Percentiles rank a stretch among this genome's conserved stretches.
These are phyloP conservation scores for Cladophialophora exuberans DNA, from an alignment of 2,329 filamentous ascomycete genomes.

Conservation along the genomic window DNA sequence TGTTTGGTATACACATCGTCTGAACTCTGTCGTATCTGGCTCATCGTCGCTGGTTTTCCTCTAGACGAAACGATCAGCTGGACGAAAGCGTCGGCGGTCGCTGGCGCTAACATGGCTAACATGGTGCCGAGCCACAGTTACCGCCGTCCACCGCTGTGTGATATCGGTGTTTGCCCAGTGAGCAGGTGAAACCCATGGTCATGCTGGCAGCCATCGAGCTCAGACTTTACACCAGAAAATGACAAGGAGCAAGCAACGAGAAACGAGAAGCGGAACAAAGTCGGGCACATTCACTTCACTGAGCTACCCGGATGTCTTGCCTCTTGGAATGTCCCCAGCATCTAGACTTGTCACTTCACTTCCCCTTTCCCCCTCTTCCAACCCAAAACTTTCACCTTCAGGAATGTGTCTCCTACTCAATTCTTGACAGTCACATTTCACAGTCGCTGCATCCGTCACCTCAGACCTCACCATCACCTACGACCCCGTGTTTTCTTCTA, in stretches of 20 bases:
- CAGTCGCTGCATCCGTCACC: background rate
- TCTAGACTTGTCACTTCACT: too few relatives aligned
- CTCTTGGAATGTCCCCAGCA: background rate
- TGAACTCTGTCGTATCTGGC: background rate
- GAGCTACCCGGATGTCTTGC: background rate
- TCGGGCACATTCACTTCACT: too few relatives aligned
- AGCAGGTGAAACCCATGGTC: background rate
- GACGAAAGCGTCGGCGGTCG: constrained; percentile 1
- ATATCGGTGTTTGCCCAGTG: background rate
- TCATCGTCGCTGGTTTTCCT: background rate
- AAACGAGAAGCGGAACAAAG: too few relatives aligned
- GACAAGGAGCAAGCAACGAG: constrained; percentile 1
- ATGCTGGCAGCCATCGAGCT: background rate
- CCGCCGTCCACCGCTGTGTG: background rate
- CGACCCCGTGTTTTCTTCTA: background rate
- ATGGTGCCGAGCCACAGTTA: too few relatives aligned
- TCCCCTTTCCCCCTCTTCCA: background rate
- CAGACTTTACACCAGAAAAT: background rate
- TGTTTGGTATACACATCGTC: constrained; percentile 19
- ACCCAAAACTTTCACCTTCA: background rate
- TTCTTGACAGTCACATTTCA: background rate
- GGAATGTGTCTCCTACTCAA: background rate
- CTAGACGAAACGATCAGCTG: constrained; percentile 9
- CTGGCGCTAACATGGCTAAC: constrained; percentile 3
- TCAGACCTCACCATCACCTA: background rate